Percentiles rank a stretch among this genome's conserved stretches.
Conservation (phyloP, 768 basidiomycete species). For the Naematelia aurantialba region DNA sequence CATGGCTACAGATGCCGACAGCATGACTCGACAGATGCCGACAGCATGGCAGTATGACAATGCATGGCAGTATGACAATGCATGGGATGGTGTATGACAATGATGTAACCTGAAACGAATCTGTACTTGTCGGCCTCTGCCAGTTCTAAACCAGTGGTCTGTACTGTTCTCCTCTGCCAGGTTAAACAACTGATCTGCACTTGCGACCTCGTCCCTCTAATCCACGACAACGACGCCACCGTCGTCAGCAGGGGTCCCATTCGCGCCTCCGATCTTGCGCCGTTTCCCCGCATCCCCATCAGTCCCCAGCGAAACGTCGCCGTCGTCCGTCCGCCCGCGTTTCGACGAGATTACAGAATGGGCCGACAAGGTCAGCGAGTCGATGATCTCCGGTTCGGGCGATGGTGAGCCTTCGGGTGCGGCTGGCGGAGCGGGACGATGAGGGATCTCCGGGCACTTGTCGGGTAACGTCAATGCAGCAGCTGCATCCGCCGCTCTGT, state of each 20-base stretch:
- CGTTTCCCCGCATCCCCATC: slow-evolving; percentile 22
- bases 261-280: slow-evolving; percentile 9
- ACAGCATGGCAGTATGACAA: neutral
- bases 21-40: neutral
- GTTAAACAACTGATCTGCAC: neutral
- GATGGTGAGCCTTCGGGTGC: neutral
- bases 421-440: neutral
- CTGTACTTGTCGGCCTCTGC: neutral
- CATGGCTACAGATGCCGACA: neutral
- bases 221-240: slow-evolving; percentile 37
- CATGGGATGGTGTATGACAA: neutral
- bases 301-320: slow-evolving; percentile 17
- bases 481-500: neutral
- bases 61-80: neutral
- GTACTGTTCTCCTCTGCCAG: neutral
- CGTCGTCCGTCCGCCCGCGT: slow-evolving; percentile 37
- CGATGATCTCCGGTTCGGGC: slow-evolving; percentile 3
- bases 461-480: slow-evolving; percentile 3
- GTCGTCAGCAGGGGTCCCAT: slow-evolving; percentile 26
- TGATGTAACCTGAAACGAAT: neutral
- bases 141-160: neutral
- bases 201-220: neutral
- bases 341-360: slow-evolving; percentile 17
- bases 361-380: neutral
- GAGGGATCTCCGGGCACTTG: slow-evolving; percentile 4